Evolutionary conservation across 768 basidiomycete genomes (phyloP), one percentile per base, ranked within the genome.

Genomic region (Pleurotus pulmonarius): DNA sequence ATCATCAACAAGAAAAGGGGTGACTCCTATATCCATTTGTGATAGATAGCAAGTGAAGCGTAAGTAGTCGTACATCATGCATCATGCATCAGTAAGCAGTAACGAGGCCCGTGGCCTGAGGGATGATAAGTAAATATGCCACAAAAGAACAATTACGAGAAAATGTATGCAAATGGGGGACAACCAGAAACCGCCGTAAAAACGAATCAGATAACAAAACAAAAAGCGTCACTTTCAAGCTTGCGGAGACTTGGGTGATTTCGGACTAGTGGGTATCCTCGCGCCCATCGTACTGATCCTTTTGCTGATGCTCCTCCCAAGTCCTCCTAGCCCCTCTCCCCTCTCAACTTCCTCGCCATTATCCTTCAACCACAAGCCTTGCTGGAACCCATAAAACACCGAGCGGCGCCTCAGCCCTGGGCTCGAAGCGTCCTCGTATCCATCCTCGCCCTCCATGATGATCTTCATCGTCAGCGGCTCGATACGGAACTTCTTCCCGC

Each of bases 401-500:
- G 70, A 70, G 57, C 58, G 65, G 22, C 70, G 57, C 49, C 65
- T 60, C n/a, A 70, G 65, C 58, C 53, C 64, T 4, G 75, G 75
- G 56, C 71, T 73, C 16, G 63, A 59, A 12, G 75, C 76, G 38
- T 58, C 56, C 52, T 76, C 76, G 60, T 81, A 81, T 2, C 79
- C 79, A 0, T 70, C 68, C 62, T 83, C 81, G 15, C 78, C 80
- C 54, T 79, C 75, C 76, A 81, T 81, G 40, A 83, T 62, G 55
- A 83, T 81, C 63, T 77, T 77, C 72, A 76, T 78, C 18, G 75
- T 75, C 16, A 56, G 56, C 1, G 76, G 75, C 59, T 83, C 77
- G 48, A 83, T 79, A 43, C 80, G 69, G 69, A 83, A 83, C 55
- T 71, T 76, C 65, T 70, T 77, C 54, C 77, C 69, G 46, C 64